A percentile compares a stretch with the other conserved stretches of the same genome.
Conservation (phyloP, 163 green algal species). For the Chlamydomonas reinhardtii region DNA sequence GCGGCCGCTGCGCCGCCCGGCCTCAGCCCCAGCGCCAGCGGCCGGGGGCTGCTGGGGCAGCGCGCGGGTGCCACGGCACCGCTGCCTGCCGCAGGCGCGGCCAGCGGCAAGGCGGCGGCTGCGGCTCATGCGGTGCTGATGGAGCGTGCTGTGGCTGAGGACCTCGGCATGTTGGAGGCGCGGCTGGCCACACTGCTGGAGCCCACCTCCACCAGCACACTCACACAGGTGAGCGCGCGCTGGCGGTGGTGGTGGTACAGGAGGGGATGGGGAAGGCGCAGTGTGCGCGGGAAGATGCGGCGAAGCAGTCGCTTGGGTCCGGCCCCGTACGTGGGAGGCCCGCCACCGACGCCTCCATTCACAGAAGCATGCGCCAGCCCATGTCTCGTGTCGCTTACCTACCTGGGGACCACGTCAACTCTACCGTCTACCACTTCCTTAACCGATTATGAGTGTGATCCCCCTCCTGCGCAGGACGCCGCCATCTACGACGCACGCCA, state of each 20-base stretch:
- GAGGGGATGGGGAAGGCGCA: neutral
- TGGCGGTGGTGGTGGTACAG: too few relatives aligned
- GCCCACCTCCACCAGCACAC: neutral
- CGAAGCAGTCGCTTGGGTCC: too few relatives aligned
- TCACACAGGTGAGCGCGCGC: conserved; percentile 8
- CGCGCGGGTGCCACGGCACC: neutral
- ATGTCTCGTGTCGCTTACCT: too few relatives aligned
- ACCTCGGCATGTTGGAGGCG: conserved; percentile 29
- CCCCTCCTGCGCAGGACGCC: conserved; percentile 10
- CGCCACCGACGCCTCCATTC: neutral
- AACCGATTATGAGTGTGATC: too few relatives aligned
- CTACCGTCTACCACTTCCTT: too few relatives aligned
- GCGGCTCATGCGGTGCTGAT: neutral
- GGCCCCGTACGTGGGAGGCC: too few relatives aligned
- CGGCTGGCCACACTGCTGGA: conserved; percentile 31
- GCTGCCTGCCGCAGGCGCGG: conserved; percentile 12
- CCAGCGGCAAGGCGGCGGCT: neutral
- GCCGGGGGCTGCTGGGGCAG: neutral
- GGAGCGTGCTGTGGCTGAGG: conserved; percentile 11
- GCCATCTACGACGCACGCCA: conserved; percentile 32
- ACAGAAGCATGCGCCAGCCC: too few relatives aligned
- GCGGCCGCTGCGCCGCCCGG: neutral
- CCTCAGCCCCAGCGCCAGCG: conserved; percentile 1
- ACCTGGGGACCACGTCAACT: too few relatives aligned
- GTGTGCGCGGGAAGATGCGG: too few relatives aligned